Percentiles rank a stretch among this genome's conserved stretches.
These are phyloP conservation scores for Plantago ovata DNA, from an alignment of 257 asterid genomes.

Conservation along the genomic window DNA sequence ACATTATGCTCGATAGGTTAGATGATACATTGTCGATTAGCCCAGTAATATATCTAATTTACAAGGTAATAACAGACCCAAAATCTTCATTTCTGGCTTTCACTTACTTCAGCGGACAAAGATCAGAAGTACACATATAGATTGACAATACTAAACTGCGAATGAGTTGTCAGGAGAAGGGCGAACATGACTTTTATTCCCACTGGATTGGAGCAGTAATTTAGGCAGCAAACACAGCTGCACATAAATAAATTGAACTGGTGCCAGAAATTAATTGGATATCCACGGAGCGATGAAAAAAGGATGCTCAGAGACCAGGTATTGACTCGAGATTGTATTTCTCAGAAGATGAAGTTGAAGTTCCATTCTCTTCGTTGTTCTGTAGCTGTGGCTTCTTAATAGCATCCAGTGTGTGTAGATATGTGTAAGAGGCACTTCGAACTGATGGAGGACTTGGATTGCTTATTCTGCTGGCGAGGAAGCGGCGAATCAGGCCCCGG, in stretches of 20 bases:
- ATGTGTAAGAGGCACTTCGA: conserved; percentile 68
- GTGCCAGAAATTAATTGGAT: conserved; percentile 18
- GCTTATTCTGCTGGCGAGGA: conserved; percentile 95
- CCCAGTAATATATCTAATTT: too few species aligned
- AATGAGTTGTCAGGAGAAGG: conserved; percentile 10
- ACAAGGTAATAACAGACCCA: too few species aligned
- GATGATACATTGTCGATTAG: too few species aligned
- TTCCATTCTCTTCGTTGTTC: conserved; percentile 45
- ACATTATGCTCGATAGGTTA: too few species aligned
- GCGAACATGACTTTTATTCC: conserved; percentile 8
- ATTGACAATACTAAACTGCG: not conserved
- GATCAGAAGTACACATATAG: conserved; percentile 5
- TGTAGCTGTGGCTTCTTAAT: conserved; percentile 57
- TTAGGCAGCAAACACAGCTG: conserved; percentile 23
- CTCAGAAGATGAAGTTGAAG: conserved; percentile 40
- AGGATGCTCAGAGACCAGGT: conserved; percentile 79
- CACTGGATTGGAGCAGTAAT: conserved; percentile 8
- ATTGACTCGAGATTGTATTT: conserved; percentile 95
- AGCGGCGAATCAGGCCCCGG: conserved; percentile 89
- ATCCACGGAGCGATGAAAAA: conserved; percentile 34
- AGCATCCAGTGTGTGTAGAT: conserved; percentile 75
- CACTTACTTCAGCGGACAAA: conserved; percentile 12
- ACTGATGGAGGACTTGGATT: conserved; percentile 65
- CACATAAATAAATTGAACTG: conserved; percentile 21
- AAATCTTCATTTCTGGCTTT: too few species aligned